Base-by-base conservation (phyloP, 371 early-diverging fungal genomes). In the Fennellomyces sp. region DNA sequence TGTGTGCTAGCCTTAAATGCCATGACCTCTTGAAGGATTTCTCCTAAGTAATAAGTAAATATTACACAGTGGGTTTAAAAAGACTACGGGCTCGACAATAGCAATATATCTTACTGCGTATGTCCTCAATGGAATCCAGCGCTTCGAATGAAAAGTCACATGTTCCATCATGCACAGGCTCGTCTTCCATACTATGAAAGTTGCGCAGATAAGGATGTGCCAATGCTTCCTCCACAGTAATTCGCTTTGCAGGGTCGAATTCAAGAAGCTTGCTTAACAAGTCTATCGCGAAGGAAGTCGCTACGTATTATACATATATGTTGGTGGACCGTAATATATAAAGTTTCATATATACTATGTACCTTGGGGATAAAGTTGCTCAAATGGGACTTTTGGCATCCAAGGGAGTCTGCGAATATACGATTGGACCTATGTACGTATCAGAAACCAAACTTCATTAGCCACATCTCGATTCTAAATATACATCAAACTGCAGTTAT, bases 121-220 rank as follows among this genome's bases (percentile, higher is more conserved):
- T 94, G 7, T 94, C 93, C 21, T 91, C 91, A 61, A 95, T 89
- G 2, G 85, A 75, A 47, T 94, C 93, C 23, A 91, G 83, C 26
- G 83, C 76, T 72, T 97, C 97, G 71, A 97, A 97, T 1, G 93
- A 89, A 76, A 97, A 96, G 71, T 96, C 96, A 83, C 96, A 97
- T 15, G 76, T 56, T 25, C 76, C 76, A 5, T 80, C 76, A 66
- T 91, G 90, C 17, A 78, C 69, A 1, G 91, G 88, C 81, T 91
- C 91, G 58, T 92, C 93, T 45, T 91, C 86, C 60, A 79, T 78
- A 64, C 91, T 90, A 58, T 91, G 91, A 65, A 91, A 91, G 1
- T 88, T 82, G 36, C 82, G 84, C 39, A 91, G 70, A 65, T 92
- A 92, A 56, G 88, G 90, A 69, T 95, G 94, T 28, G 80, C 76